These are phyloP conservation scores for Tilletia caries DNA, from an alignment of 1,284 basidiomycete genomes.

Conservation along the genomic window DNA sequence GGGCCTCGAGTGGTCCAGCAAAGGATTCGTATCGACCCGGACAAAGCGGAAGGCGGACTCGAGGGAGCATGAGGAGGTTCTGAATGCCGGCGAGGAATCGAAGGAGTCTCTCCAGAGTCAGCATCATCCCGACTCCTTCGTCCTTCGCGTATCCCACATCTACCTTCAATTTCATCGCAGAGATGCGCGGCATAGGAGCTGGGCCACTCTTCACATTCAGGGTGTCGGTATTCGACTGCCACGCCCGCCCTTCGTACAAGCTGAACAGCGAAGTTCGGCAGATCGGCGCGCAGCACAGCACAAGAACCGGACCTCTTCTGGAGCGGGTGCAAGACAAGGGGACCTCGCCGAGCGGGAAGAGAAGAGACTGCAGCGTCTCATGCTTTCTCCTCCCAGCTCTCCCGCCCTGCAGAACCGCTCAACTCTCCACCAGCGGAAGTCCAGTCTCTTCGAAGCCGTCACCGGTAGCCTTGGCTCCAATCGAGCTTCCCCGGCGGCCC, in stretches of 20 bases:
- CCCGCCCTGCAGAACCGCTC: background rate
- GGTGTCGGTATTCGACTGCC: conserved; percentile 38
- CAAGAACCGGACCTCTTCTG: background rate
- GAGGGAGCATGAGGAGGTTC: background rate
- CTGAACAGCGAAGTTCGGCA: background rate
- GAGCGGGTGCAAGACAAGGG: conserved; percentile 60
- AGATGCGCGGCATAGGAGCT: conserved; percentile 13
- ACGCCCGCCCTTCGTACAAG: background rate
- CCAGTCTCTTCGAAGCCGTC: background rate
- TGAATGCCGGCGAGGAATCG: conserved; percentile 5
- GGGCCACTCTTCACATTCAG: conserved; percentile 37
- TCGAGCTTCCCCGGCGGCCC: background rate
- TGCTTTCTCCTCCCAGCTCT: background rate
- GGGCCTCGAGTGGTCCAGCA: conserved; percentile 40
- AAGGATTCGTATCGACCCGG: conserved; percentile 27
- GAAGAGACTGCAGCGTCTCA: background rate
- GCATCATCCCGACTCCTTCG: conserved; percentile 22
- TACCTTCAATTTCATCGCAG: conserved; percentile 27
- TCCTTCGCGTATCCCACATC: conserved; percentile 32
- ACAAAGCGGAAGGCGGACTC: background rate
- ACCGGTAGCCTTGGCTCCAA: background rate
- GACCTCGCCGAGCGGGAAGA: conserved; percentile 76
- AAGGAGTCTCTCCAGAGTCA: background rate
- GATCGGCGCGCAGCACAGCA: background rate
- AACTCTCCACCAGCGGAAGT: background rate